Base-by-base conservation (phyloP, 139 green algal genomes). In the Eudorina sp. region DNA sequence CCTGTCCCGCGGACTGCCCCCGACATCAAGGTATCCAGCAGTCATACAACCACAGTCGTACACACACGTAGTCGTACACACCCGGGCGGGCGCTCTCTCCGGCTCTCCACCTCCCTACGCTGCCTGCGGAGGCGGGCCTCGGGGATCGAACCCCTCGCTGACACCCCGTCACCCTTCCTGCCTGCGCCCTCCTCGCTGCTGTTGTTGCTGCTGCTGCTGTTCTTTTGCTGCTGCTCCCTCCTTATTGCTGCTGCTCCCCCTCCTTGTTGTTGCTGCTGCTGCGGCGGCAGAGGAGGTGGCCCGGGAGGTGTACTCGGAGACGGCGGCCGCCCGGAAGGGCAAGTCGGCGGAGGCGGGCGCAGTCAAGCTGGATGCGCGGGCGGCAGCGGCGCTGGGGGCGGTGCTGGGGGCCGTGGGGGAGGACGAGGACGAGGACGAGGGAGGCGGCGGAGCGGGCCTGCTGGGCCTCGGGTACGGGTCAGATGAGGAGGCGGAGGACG, bases 211-310 rank as follows among this genome's bases (percentile, higher is more conserved):
- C 14, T 19, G 16, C 21, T 48, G 29, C 46, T 51, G 76, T 31
- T 23, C 14, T 55, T 55, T 55, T 55, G 9, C 48, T 9, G 48
- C 48, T 9, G 11, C 48, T 55, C 48, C 11, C 48, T 55, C 48
- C 48, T 9, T 13, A 21, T 13, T 45, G 48, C 48, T 45, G 46
- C 76, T 36, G 38, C 18, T n/a, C 18, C n/a, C n/a, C n/a, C n/a
- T n/a, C n/a, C n/a, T n/a, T n/a, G n/a, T n/a, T n/a, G n/a, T n/a
- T n/a, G n/a, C 51, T 16, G 51, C 51, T 25, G 16, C 16, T 58
- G 58, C 58, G n/a, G 41, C 48, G 74, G 82, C 92, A 94, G 92
- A 93, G 41, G 88, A 92, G 64, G 82, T 94, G 41, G 92, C 89
- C 1, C 48, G 84, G 16, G 89, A 94, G 72, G 90, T 94, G 46